These are phyloP conservation scores for Capillidium rhysosporum DNA, from an alignment of 371 early-diverging fungal species.

Conservation along the genomic window DNA sequence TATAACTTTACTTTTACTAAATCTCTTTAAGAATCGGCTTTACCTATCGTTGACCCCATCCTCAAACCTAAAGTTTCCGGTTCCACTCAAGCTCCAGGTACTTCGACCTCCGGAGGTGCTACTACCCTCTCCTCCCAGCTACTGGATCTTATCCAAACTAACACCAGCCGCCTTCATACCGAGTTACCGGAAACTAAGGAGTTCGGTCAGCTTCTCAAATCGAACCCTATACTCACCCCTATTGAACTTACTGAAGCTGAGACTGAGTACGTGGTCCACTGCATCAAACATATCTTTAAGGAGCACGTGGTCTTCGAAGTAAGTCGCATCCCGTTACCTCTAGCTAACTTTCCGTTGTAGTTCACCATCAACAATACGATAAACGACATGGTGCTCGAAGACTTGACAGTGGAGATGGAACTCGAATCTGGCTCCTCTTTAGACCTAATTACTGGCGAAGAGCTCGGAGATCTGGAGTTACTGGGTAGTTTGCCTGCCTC, in stretches of 20 bases:
- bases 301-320: slow-evolving; percentile 85
- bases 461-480: slow-evolving; percentile 29
- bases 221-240: slow-evolving; percentile 32
- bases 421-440: slow-evolving; percentile 25
- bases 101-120: not conserved
- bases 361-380: slow-evolving; percentile 54
- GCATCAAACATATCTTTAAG: slow-evolving; percentile 80
- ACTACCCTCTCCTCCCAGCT: not conserved
- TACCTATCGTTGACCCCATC: slow-evolving; percentile 11
- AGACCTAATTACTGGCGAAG: slow-evolving; percentile 1
- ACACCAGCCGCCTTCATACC: slow-evolving; percentile 9
- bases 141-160: not conserved
- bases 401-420: slow-evolving; percentile 71
- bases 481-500: slow-evolving; percentile 39
- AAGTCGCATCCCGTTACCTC: not conserved
- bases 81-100: not conserved
- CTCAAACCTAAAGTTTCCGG: slow-evolving; percentile 13
- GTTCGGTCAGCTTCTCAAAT: slow-evolving; percentile 73
- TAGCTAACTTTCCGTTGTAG: slow-evolving; percentile 1
- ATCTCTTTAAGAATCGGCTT: not conserved
- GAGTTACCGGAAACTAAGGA: slow-evolving; percentile 53
- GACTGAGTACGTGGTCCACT: slow-evolving; percentile 83
- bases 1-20: not conserved
- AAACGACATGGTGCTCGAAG: slow-evolving; percentile 76
- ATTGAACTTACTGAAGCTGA: slow-evolving; percentile 82